phyloP scores from a whole-genome alignment of 2,329 filamentous ascomycete genomes.

The Penicillium polonicum region DNA sequence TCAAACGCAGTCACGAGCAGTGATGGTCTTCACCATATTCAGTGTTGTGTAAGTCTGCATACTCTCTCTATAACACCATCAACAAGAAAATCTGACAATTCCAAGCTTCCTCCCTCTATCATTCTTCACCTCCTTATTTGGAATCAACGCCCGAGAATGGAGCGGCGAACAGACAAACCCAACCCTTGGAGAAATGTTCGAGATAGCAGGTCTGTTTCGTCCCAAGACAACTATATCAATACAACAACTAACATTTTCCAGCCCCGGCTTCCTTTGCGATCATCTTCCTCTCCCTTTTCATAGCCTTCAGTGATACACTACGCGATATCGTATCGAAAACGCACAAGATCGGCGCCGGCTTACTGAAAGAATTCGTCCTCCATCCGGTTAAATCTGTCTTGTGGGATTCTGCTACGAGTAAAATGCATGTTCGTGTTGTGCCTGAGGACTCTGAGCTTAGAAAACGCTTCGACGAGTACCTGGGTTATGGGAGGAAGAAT shows the following conservation, averaged over 20 bases:
- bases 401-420: conserved; percentile 8
- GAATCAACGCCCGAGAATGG: conserved; percentile 65
- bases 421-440: conserved; percentile 6
- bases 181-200: conserved; percentile 25
- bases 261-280: conserved; percentile 51
- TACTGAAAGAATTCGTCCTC: conserved; percentile 26
- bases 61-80: too few species aligned
- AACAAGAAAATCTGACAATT: background rate
- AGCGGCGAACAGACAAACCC: conserved; percentile 48
- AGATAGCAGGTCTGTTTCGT: conserved; percentile 28
- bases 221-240: background rate
- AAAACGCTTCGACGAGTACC: conserved; percentile 28
- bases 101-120: conserved; percentile 58
- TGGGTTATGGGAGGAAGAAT: conserved; percentile 21
- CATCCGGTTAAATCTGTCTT: conserved; percentile 19
- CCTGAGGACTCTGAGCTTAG: conserved; percentile 24
- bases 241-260: conserved; percentile 5
- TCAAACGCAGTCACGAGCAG: conserved; percentile 60
- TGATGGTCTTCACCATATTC: conserved; percentile 60
- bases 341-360: conserved; percentile 24
- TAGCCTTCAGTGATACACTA: conserved; percentile 52
- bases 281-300: conserved; percentile 52
- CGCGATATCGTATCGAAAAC: conserved; percentile 27
- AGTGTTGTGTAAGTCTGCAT: conserved; percentile 54
- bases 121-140: conserved; percentile 65